Percentiles rank a stretch among this genome's conserved stretches.
Evolutionary conservation across 2,329 filamentous ascomycete species (phyloP).

Genomic region (Diaporthe aspalathi): DNA sequence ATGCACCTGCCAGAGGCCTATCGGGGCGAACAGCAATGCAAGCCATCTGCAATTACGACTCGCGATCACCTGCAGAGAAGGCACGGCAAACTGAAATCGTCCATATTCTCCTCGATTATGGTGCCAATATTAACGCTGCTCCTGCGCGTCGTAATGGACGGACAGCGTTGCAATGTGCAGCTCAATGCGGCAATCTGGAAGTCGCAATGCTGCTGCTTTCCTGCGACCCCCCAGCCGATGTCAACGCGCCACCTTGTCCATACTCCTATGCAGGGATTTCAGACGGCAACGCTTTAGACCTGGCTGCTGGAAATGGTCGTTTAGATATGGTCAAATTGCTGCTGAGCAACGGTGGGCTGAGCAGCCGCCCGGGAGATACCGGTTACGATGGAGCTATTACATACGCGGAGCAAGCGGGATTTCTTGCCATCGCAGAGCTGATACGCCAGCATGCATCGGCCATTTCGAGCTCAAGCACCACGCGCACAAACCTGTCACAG

Average conservation of each 20-base stretch:
- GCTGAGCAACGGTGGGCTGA: background rate
- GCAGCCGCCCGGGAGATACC: background rate
- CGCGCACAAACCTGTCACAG: too few relatives aligned
- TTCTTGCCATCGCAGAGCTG: background rate
- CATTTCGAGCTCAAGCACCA: background rate
- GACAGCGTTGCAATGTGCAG: background rate
- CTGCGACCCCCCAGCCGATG: background rate
- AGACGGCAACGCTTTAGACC: background rate
- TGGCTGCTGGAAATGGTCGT: background rate
- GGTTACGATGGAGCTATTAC: background rate
- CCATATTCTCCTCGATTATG: background rate
- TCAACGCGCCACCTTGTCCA: background rate
- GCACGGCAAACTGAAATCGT: background rate
- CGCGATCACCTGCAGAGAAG: background rate
- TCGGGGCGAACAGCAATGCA: background rate
- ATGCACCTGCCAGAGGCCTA: background rate
- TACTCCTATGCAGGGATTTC: rapidly evolving
- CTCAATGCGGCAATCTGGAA: background rate
- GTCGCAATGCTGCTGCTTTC: background rate
- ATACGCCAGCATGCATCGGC: background rate
- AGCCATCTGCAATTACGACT: background rate
- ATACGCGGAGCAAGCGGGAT: background rate
- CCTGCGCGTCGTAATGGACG: rapidly evolving
- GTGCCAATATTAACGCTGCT: background rate
- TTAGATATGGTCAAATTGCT: background rate